Percentiles rank a stretch among this genome's conserved stretches.
phyloP scores from a whole-genome alignment of 148 eudicot species.

The Vaccinium myrtillus region DNA sequence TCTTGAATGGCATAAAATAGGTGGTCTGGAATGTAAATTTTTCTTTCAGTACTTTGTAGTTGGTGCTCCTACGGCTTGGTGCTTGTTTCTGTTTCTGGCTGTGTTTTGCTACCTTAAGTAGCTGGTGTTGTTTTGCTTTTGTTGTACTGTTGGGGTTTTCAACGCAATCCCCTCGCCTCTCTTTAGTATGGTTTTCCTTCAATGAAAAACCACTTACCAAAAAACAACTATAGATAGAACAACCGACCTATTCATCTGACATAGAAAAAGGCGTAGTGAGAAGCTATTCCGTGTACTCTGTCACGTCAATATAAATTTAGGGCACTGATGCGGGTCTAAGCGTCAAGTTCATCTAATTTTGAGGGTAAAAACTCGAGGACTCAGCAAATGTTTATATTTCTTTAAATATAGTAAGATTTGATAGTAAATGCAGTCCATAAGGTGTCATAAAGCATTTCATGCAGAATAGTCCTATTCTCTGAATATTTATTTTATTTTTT shows the following conservation, averaged over 20 bases:
- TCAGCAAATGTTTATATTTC: not conserved
- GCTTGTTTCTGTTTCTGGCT: too few relatives aligned
- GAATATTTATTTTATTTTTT: not conserved
- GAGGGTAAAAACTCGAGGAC: not conserved
- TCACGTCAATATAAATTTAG: not conserved
- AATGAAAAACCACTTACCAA: too few relatives aligned
- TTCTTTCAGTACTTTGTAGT: too few relatives aligned
- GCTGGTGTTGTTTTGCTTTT: too few relatives aligned
- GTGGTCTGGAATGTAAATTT: too few relatives aligned
- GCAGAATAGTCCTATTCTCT: not conserved
- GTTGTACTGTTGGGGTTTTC: too few relatives aligned
- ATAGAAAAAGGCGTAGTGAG: not conserved
- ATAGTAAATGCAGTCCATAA: not conserved
- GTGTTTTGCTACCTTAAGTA: too few relatives aligned
- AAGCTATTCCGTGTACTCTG: not conserved
- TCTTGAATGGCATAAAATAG: too few relatives aligned
- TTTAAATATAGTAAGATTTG: not conserved
- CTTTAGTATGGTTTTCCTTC: too few relatives aligned
- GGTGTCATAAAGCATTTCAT: not conserved
- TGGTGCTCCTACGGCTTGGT: too few relatives aligned
- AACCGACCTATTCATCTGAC: slow-evolving; percentile 1
- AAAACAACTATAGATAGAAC: not conserved
- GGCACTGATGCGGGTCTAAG: not conserved
- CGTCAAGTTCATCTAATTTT: not conserved
- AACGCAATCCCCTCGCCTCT: too few relatives aligned